Evolutionary conservation across 768 basidiomycete species (phyloP), one percentile per base, ranked within the genome.

Genomic region (Tulasnella sp.): DNA sequence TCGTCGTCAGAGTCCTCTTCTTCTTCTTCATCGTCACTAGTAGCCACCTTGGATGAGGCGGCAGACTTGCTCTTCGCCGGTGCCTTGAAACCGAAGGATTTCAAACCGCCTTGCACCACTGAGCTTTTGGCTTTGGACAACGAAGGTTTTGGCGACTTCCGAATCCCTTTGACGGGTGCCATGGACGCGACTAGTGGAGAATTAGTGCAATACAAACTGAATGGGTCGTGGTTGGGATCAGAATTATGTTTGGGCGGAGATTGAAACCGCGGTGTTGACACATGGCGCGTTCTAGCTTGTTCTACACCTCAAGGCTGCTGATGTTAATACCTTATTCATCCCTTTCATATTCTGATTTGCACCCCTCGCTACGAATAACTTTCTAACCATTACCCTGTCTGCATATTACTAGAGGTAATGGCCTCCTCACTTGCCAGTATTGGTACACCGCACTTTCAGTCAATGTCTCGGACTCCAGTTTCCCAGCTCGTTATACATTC

Each of bases 1-100:
- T 67, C 69, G 0, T 64, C 67, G 26, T 68, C 73, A 41, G 70
- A 70, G 19, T 64, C 54, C 1, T 64, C 61, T 8, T 62, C 65
- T 17, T 64, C 63, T 27, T 4, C 61, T 55, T 59, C 70, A 71
- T 64, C 73, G 73, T 56, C 45, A 21, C 43, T 29, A 11, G 55
- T n/a, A 10, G 45, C 34, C 3, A 45, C 42, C 47, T 27, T 58
- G 32, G 34, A 29, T 32, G 32, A 38, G 8, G 56, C 23, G 15
- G 26, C 26, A 4, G 45, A 44, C 3, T 24, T 41, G 11, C n/a
- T 48, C 47, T 48, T 48, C 7, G 47, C 11, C 27, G 19, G 47
- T 4, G 21, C 48, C 41, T 58, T 58, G n/a, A 48, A 48, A 29
- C 48, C 48, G 47, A 51, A 48, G 10, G 29, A 32, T 10, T n/a